Percentiles rank a stretch among this genome's conserved stretches.
Evolutionary conservation across 1,139 yeast genomes (phyloP).

Genomic region (Scheffersomyces stambukii): DNA sequence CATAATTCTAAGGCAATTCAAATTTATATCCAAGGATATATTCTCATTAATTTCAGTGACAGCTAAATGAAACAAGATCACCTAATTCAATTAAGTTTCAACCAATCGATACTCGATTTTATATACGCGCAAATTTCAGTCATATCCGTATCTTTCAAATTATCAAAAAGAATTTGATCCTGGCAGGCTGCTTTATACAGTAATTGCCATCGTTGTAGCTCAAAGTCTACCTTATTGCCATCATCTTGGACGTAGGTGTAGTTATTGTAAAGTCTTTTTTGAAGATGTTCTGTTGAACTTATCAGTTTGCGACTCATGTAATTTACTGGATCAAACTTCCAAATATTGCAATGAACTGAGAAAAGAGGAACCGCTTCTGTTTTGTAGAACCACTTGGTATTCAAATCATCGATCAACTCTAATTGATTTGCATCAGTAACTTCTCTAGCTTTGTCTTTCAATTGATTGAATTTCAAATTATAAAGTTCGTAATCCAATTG

Average conservation of each 20-base stretch:
- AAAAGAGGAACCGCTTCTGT: slow-evolving; percentile 17
- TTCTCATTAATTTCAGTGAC: no score
- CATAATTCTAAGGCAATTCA: no score
- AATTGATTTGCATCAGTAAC: slow-evolving; percentile 14
- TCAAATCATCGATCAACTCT: slow-evolving; percentile 14
- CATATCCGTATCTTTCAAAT: no score
- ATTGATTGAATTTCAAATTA: slow-evolving; percentile 6
- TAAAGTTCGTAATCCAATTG: slow-evolving; percentile 19
- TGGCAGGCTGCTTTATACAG: slow-evolving; percentile 19
- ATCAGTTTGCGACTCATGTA: slow-evolving; percentile 10
- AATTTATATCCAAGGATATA: no score
- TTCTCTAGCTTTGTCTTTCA: neutral
- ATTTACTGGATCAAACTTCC: slow-evolving; percentile 30
- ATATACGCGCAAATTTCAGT: no score
- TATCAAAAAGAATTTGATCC: no score
- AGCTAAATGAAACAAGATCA: no score
- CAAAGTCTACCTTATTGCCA: slow-evolving; percentile 18
- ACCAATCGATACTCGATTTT: no score
- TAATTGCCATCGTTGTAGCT: slow-evolving; percentile 23
- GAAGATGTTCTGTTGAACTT: slow-evolving; percentile 11
- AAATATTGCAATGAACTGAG: slow-evolving; percentile 32
- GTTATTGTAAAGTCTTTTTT: neutral
- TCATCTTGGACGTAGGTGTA: neutral
- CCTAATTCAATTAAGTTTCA: no score
- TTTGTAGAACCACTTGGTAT: slow-evolving; percentile 11